These are phyloP conservation scores for Gamsiella multidivaricata DNA, from an alignment of 192 early-diverging fungal species.

Conservation along the genomic window DNA sequence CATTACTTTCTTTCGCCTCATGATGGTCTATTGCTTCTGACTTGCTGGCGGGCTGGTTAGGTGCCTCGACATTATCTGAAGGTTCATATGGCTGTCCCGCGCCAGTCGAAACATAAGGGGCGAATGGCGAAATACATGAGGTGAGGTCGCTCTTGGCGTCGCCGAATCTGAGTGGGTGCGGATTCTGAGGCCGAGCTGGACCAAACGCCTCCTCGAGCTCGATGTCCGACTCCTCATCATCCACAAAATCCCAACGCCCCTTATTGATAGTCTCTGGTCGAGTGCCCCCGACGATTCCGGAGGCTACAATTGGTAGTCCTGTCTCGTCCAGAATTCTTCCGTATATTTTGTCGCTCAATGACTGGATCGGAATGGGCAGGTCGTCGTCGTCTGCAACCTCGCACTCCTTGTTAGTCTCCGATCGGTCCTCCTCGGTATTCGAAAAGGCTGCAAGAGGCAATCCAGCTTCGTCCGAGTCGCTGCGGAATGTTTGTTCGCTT, in stretches of 20 bases:
- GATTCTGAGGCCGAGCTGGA: background rate
- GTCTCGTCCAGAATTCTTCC: background rate
- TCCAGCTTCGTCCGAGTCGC: background rate
- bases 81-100: background rate
- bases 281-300: background rate
- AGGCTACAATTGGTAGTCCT: background rate
- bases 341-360: no score
- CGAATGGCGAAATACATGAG: constrained; percentile 13
- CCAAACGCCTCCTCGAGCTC: constrained; percentile 12
- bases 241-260: constrained; percentile 17
- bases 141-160: background rate
- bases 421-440: background rate
- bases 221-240: constrained; percentile 14
- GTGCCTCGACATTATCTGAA: background rate
- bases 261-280: constrained; percentile 13
- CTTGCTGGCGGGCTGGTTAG: no score
- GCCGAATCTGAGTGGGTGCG: background rate
- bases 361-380: background rate
- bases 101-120: background rate
- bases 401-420: background rate
- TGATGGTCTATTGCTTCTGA: no score
- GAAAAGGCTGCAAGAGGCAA: background rate
- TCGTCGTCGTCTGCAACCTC: constrained; percentile 11
- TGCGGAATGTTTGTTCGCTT: background rate
- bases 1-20: background rate